Evolutionary conservation across 768 basidiomycete genomes (phyloP).

Genomic region (Phylloporus sp.): DNA sequence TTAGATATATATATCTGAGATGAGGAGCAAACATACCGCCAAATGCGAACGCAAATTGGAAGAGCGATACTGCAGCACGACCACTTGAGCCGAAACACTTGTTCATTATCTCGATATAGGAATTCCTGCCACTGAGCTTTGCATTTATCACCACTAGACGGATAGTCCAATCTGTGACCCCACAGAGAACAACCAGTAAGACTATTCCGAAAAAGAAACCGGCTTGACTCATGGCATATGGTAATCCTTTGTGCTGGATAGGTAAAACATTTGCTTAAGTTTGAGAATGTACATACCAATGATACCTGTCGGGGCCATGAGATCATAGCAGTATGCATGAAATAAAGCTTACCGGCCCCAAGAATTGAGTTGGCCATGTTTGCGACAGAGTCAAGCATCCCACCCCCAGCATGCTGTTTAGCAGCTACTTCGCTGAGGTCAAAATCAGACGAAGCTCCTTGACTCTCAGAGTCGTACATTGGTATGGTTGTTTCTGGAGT

Average conservation of each 20-base stretch:
- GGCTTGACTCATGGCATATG: conserved; percentile 92
- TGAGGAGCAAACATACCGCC: conserved; percentile 58
- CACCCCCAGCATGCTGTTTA: conserved; percentile 65
- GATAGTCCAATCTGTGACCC: conserved; percentile 96
- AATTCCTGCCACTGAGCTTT: conserved; percentile 88
- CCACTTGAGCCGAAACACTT: conserved; percentile 89
- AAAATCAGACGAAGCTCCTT: conserved; percentile 22
- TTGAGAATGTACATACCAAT: conserved; percentile 49
- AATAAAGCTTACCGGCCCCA: conserved; percentile 66
- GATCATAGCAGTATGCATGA: conserved; percentile 9
- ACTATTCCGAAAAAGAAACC: conserved; percentile 86
- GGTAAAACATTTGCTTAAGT: background rate
- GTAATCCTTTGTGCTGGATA: conserved; percentile 56
- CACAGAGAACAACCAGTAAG: conserved; percentile 77
- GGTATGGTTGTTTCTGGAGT: conserved; percentile 56
- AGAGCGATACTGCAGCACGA: conserved; percentile 91
- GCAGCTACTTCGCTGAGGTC: conserved; percentile 72
- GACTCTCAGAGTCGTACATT: conserved; percentile 35
- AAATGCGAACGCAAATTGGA: conserved; percentile 97
- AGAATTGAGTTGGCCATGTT: conserved; percentile 97
- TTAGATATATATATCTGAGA: conserved; percentile 1
- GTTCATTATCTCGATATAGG: conserved; percentile 94
- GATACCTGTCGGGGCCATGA: conserved; percentile 46
- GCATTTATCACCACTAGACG: conserved; percentile 93
- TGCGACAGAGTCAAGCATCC: conserved; percentile 74